Evolutionary conservation across 2,329 filamentous ascomycete genomes (phyloP), one percentile per base, ranked within the genome.

Genomic region (Cercospora zeina): DNA sequence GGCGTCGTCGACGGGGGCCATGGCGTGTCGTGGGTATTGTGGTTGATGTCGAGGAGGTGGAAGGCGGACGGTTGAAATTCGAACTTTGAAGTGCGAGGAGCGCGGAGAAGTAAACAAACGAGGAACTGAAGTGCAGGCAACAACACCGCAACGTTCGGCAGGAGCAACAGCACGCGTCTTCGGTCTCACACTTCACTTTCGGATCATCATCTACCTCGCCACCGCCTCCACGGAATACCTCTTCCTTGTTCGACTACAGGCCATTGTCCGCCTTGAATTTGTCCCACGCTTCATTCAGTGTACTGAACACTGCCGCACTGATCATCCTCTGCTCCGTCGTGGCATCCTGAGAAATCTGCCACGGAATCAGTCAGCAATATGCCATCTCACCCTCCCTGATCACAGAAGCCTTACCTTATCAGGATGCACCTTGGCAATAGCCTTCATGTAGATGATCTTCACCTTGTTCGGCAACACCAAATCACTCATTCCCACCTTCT

Each of bases 391-490:
- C n/a, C 6, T 6, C 31, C 10, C 19, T 27, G 27, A 11, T n/a
- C 30, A 14, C 8, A 10, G 10, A 33, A 16, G 11, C 63, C 86
- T 77, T 82, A 97, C 95, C 89, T 99, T 99, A 77, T 99, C 95
- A 64, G 95, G 95, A 82, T 99, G 95, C 69, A 95, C 95, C 82
- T 97, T 97, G 10, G 89, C 91, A 83, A 99, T 97, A 5, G 93
- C 95, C 84, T 96, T 97, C 95, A 99, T 97, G 75, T 99, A 99
- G 63, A 90, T 83, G 67, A 99, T 89, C 85, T 99, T 99, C 75
- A 97, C 95, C 82, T 93, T 96, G 69, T 90, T 92, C 34, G 92
- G 87, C 83, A 96, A 85, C 57, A 99, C 89, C 69, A 99, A 77
- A 79, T 99, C 95, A 67, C 93, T 89, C 86, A 99, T 86, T 33